phyloP scores from a whole-genome alignment of 1,139 yeast species.

The Pichia sp. region DNA sequence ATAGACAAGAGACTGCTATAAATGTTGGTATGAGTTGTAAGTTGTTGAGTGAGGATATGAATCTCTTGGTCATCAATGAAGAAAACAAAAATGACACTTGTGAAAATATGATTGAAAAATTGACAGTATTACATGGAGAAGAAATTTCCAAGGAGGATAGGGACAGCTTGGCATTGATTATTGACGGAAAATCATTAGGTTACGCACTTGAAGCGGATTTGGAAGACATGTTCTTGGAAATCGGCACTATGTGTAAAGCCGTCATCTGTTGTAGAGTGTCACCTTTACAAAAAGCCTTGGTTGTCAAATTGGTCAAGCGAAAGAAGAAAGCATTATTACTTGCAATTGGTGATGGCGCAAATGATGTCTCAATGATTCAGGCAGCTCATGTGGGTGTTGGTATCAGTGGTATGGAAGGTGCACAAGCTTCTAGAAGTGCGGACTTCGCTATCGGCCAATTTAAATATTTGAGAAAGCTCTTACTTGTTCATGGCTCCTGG shows the following conservation, averaged over 20 bases:
- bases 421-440: conserved; percentile 98
- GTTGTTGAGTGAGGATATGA: conserved; percentile 92
- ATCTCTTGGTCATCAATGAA: conserved; percentile 82
- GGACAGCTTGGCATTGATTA: conserved; percentile 81
- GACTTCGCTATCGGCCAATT: conserved; percentile 97
- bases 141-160: conserved; percentile 61
- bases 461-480: conserved; percentile 71
- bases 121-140: conserved; percentile 69
- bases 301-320: conserved; percentile 85
- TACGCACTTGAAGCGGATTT: conserved; percentile 79
- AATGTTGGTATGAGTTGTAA: conserved; percentile 98
- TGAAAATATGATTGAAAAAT: conserved; percentile 66
- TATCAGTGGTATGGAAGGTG: conserved; percentile 97
- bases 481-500: conserved; percentile 97
- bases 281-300: conserved; percentile 94
- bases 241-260: conserved; percentile 87
- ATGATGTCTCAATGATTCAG: conserved; percentile 97
- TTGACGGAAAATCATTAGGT: conserved; percentile 87
- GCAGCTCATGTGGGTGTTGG: conserved; percentile 99
- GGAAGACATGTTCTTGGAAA: conserved; percentile 71
- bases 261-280: conserved; percentile 97
- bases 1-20: conserved; percentile 97
- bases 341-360: conserved; percentile 98
- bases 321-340: conserved; percentile 72
- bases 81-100: conserved; percentile 70